Evolutionary conservation across 2,329 filamentous ascomycete species (phyloP).

Genomic region (Diaporthe longicolla): DNA sequence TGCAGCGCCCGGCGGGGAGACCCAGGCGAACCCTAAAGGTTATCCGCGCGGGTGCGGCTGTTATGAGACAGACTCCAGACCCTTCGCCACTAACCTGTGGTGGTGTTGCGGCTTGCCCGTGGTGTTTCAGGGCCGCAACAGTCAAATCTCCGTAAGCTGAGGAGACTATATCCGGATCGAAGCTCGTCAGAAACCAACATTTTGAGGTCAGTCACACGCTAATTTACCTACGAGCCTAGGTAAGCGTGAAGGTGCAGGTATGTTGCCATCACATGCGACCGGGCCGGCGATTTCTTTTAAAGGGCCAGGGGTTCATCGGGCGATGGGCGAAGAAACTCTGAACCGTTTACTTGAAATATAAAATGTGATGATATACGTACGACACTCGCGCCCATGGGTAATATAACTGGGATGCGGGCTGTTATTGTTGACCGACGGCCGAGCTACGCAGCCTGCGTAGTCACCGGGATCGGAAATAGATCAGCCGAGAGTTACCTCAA

Average conservation of each 20-base stretch:
- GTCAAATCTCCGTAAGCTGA: not conserved
- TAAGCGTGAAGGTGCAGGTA: not conserved
- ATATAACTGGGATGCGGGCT: not conserved
- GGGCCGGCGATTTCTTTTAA: not conserved
- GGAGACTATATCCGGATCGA: too few species aligned
- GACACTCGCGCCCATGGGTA: not conserved
- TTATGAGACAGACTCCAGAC: slow-evolving; percentile 8
- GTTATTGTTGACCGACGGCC: not conserved
- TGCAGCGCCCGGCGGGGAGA: slow-evolving; percentile 2
- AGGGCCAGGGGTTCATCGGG: not conserved
- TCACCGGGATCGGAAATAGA: slow-evolving; percentile 2
- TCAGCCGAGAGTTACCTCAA: not conserved
- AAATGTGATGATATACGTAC: not conserved
- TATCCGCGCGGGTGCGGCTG: not conserved
- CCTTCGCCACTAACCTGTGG: not conserved
- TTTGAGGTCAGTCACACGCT: not conserved
- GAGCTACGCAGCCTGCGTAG: too few species aligned
- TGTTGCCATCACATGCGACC: not conserved
- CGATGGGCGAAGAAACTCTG: not conserved
- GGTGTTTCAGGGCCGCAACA: slow-evolving; percentile 7
- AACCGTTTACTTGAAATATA: not conserved
- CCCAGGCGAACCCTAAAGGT: not conserved
- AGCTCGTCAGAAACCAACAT: not conserved
- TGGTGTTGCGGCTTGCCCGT: not conserved
- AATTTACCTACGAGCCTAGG: too few species aligned